Evolutionary conservation across 805 yeast species (phyloP).

Genomic region (Myxozyma geophila): DNA sequence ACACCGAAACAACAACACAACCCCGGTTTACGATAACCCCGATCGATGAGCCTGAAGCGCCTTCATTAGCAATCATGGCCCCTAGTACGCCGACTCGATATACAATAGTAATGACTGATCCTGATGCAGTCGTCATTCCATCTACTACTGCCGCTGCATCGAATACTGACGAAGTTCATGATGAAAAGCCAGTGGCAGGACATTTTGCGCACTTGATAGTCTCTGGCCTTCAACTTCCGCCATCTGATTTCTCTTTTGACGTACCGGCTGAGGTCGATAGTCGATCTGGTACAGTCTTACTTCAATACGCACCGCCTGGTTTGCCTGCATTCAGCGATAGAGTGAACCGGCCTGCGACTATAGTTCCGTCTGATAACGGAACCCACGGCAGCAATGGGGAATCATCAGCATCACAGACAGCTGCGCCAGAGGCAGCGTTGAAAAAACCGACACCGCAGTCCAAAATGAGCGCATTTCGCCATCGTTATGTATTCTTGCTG

Average conservation of each 20-base stretch:
- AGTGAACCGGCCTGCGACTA: neutral
- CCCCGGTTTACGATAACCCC: conserved; percentile 28
- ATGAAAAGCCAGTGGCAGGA: neutral
- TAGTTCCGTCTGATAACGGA: neutral
- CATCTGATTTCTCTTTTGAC: neutral
- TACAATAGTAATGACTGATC: conserved; percentile 25
- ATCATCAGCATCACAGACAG: too few species aligned
- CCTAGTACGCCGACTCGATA: conserved; percentile 3
- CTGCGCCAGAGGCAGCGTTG: neutral
- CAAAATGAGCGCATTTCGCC: neutral
- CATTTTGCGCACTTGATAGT: conserved; percentile 25
- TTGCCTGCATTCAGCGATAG: conserved; percentile 2
- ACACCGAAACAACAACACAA: neutral
- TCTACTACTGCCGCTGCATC: neutral
- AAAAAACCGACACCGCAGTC: neutral
- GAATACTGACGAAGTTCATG: too few species aligned
- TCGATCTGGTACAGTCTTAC: neutral
- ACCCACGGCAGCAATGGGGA: neutral
- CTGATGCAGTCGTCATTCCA: conserved; percentile 8
- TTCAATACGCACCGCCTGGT: conserved; percentile 5
- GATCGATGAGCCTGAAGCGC: conserved; percentile 23
- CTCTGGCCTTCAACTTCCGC: conserved; percentile 16
- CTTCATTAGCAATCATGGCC: neutral
- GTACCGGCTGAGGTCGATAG: conserved; percentile 8
- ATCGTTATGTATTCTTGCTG: conserved; percentile 19